Evolutionary conservation across 2,329 filamentous ascomycete genomes (phyloP), one percentile per base, ranked within the genome.

Genomic region (Phoma herbarum): DNA sequence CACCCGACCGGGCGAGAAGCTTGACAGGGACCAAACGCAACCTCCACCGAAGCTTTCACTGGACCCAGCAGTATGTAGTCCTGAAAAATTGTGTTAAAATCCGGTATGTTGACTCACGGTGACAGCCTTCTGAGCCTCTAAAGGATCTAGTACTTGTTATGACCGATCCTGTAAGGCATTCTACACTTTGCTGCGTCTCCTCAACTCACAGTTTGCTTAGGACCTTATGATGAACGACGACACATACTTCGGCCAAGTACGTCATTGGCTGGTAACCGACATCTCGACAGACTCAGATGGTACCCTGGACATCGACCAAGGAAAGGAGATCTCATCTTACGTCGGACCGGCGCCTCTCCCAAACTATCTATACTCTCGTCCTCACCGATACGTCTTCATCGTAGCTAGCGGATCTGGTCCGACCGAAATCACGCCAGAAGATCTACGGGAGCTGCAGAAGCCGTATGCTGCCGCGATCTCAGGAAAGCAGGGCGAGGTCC

Each of bases 201-300:
- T 18, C 31, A 20, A n/a, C 51, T 60, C 20, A 60, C 45, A 31
- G 4, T 20, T 9, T 10, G 7, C 11, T 2, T 14, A 64, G 61
- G 64, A 70, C 22, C 64, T 70, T 11, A 65, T 67, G 61, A 65
- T 63, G 59, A 57, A 65, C 23, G 48, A 68, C 33, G 66, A 70
- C 59, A 64, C 59, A 0, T 60, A 65, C 43, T 67, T 66, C 22
- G 67, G 64, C 11, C 67, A 68, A 52, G 66, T 70, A 1, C 63
- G 67, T 16, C 67, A 70, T 42, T 67, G 67, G 67, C 59, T 70
- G 28, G 59, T 62, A 14, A 68, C 57, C n/a, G 62, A 66, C 22
- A 20, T 68, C 4, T 57, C 63, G 4, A 44, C 61, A 5, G 53
- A 43, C 29, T 4, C 59, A 2, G 43, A 55, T n/a, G 67, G 67